These are phyloP conservation scores for Ordospora colligata DNA, from an alignment of 371 early-diverging fungal genomes.

Conservation along the genomic window DNA sequence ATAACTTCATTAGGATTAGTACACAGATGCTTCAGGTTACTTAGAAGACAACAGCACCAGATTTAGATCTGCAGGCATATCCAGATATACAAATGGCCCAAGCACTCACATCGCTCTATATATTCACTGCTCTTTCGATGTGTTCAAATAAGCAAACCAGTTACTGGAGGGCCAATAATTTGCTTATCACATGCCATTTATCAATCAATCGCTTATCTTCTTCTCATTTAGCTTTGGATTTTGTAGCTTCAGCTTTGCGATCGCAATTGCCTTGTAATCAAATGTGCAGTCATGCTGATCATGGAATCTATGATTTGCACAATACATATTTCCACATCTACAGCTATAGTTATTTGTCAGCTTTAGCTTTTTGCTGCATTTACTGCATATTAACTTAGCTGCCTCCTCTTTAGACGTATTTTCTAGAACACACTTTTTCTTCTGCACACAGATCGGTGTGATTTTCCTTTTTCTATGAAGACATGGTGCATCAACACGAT, in stretches of 20 bases:
- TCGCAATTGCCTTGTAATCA: constrained; percentile 55
- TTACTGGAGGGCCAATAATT: no score
- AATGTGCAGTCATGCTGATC: constrained; percentile 62
- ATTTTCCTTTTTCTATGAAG: not conserved
- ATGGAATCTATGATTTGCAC: constrained; percentile 58
- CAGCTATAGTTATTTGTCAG: constrained; percentile 55
- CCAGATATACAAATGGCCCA: no score
- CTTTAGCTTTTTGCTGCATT: constrained; percentile 54
- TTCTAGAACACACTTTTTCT: not conserved
- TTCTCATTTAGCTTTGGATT: constrained; percentile 57
- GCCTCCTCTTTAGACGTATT: not conserved
- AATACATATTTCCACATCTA: constrained; percentile 57
- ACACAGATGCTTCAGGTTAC: no score
- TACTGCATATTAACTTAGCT: constrained; percentile 22
- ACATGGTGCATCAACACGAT: not conserved
- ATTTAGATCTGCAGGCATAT: no score
- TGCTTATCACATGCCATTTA: not conserved
- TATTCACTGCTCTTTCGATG: no score
- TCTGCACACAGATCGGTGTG: constrained; percentile 3
- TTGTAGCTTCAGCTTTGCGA: constrained; percentile 48
- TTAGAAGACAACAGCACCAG: no score
- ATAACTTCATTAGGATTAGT: no score
- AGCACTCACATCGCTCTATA: no score
- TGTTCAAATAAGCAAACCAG: no score
- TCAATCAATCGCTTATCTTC: constrained; percentile 37